phyloP scores from a whole-genome alignment of 2,329 filamentous ascomycete species.

The Alternaria postmessia region DNA sequence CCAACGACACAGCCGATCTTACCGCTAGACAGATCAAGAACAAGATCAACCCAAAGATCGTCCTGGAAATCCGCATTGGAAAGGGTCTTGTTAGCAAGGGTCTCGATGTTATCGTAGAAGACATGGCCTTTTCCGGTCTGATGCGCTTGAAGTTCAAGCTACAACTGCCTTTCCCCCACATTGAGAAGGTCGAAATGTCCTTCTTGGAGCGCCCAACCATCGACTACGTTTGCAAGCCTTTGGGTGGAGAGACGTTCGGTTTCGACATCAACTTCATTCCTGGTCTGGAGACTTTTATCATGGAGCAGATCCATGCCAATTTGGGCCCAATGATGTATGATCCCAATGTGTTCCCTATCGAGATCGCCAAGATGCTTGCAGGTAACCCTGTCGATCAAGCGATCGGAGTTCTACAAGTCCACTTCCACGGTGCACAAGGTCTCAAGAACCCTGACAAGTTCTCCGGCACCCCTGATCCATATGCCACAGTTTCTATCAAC shows the following conservation, averaged over 20 bases:
- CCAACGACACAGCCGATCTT: constrained; percentile 91
- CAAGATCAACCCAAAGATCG: constrained; percentile 96
- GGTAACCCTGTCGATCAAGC: constrained; percentile 94
- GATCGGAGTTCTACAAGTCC: constrained; percentile 90
- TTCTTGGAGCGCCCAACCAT: constrained; percentile 89
- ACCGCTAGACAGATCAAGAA: constrained; percentile 89
- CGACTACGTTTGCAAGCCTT: constrained; percentile 97
- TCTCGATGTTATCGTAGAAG: constrained; percentile 95
- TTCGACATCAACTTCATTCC: constrained; percentile 99
- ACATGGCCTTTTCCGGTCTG: constrained; percentile 93
- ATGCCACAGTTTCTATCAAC: constrained; percentile 85
- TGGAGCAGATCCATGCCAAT: constrained; percentile 94
- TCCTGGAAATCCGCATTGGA: constrained; percentile 91
- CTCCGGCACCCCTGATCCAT: constrained; percentile 89
- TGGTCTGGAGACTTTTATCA: constrained; percentile 90
- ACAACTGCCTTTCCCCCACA: constrained; percentile 92
- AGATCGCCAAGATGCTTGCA: constrained; percentile 97
- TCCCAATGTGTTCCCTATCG: constrained; percentile 97
- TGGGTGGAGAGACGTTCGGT: constrained; percentile 92
- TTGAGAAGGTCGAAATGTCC: constrained; percentile 93
- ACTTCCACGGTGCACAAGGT: constrained; percentile 87
- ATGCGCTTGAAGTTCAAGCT: constrained; percentile 99
- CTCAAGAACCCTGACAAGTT: constrained; percentile 97
- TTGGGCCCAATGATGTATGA: constrained; percentile 97
- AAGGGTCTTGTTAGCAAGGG: constrained; percentile 98